A percentile compares a stretch with the other conserved stretches of the same genome.
phyloP scores from a whole-genome alignment of 495 filamentous ascomycete genomes.

The Neurospora cerealis region DNA sequence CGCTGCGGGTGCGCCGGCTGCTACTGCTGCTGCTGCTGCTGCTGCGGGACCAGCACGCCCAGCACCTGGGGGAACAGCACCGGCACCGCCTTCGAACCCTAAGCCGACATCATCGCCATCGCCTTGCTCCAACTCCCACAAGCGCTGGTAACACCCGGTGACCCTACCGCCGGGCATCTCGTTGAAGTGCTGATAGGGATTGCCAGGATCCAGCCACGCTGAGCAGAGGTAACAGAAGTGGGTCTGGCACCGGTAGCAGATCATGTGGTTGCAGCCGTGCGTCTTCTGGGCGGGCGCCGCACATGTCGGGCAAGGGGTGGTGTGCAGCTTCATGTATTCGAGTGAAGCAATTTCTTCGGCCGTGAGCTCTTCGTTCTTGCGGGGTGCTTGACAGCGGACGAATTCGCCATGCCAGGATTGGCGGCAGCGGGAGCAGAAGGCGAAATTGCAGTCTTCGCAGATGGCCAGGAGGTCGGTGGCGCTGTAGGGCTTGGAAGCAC shows the following conservation, averaged over 20 bases:
- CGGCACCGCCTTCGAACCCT: constrained; percentile 40
- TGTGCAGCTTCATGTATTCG: constrained; percentile 70
- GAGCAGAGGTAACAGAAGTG: constrained; percentile 97
- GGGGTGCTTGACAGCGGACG: constrained; percentile 47
- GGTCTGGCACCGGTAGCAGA: constrained; percentile 75
- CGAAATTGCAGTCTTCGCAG: constrained; percentile 83
- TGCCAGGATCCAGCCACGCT: constrained; percentile 65
- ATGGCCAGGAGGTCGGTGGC: constrained; percentile 50
- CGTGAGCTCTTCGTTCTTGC: constrained; percentile 54
- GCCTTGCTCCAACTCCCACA: constrained; percentile 84
- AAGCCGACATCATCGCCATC: constrained; percentile 55
- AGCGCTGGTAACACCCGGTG: constrained; percentile 63
- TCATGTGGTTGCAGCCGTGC: constrained; percentile 97
- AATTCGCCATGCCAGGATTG: constrained; percentile 87
- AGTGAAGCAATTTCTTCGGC: constrained; percentile 76
- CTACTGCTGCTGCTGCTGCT: not conserved
- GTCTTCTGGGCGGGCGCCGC: constrained; percentile 77
- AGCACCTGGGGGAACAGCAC: not conserved
- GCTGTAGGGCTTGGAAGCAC: constrained; percentile 11
- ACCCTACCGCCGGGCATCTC: constrained; percentile 32
- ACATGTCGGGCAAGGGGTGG: constrained; percentile 86
- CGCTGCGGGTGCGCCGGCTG: not conserved
- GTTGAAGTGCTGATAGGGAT: constrained; percentile 90
- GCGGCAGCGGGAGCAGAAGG: constrained; percentile 62
- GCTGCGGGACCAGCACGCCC: constrained; percentile 1